These are phyloP conservation scores for Amylostereum chailletii DNA, from an alignment of 1,284 basidiomycete genomes.

Conservation along the genomic window DNA sequence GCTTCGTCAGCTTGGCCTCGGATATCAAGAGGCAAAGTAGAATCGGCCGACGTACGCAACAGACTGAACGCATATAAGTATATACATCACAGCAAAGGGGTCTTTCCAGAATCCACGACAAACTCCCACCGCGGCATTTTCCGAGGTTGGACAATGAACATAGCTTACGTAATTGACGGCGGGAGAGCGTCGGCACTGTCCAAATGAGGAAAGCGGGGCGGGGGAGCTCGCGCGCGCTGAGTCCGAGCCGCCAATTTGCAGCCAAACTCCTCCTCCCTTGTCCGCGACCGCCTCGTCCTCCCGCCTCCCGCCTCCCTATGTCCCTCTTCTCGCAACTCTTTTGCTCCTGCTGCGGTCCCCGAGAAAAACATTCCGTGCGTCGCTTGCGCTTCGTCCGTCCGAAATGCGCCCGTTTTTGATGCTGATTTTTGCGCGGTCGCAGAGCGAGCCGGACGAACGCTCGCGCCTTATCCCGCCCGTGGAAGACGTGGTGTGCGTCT, in stretches of 20 bases:
- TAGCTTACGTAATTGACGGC: too few species aligned
- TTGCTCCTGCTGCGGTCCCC: conserved; percentile 17
- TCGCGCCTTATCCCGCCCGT: conserved; percentile 22
- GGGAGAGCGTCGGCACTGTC: too few species aligned
- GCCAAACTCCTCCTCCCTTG: not conserved
- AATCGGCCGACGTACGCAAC: too few species aligned
- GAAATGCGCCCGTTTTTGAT: not conserved
- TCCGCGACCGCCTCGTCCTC: not conserved
- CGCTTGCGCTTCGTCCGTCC: not conserved
- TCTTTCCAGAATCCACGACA: too few species aligned
- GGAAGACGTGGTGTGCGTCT: conserved; percentile 15
- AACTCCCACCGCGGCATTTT: too few species aligned
- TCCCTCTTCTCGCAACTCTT: conserved; percentile 16
- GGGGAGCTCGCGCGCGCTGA: not conserved
- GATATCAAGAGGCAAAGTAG: too few species aligned
- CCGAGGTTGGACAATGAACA: too few species aligned
- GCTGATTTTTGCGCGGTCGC: not conserved
- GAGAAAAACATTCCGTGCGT: conserved; percentile 11
- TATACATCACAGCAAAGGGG: too few species aligned
- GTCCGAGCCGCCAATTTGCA: too few species aligned
- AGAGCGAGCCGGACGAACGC: conserved; percentile 21
- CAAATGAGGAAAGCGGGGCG: too few species aligned
- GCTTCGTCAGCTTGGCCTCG: too few species aligned
- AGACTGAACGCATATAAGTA: too few species aligned
- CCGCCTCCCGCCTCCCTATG: conserved; percentile 11